Evolutionary conservation across 768 basidiomycete species (phyloP).

Genomic region (Mrakia gelida): DNA sequence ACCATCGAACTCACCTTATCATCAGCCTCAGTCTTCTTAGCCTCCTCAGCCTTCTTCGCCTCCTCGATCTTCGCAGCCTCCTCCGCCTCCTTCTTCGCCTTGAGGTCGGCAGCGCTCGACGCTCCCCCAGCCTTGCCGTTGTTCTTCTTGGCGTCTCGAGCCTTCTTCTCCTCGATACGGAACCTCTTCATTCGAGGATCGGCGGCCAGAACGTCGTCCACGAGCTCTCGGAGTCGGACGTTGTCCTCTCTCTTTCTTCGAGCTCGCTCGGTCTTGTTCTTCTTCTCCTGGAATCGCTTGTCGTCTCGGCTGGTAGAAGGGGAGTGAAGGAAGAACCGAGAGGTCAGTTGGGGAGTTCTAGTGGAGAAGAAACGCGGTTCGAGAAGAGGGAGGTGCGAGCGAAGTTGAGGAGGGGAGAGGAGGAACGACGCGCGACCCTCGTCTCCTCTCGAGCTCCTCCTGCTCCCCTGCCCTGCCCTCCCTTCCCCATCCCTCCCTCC

Average conservation of each 20-base stretch:
- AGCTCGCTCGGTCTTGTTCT: constrained; percentile 96
- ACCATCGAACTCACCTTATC: constrained; percentile 25
- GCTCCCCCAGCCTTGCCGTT: constrained; percentile 43
- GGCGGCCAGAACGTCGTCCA: constrained; percentile 71
- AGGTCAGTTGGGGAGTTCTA: too few species aligned
- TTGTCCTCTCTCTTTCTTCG: constrained; percentile 96
- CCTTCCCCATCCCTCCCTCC: neutral
- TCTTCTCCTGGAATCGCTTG: constrained; percentile 98
- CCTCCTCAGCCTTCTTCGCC: constrained; percentile 44
- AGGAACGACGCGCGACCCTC: neutral
- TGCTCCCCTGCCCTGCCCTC: too few species aligned
- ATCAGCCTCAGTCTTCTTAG: constrained; percentile 50
- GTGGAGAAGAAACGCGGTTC: too few species aligned
- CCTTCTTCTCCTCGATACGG: constrained; percentile 93
- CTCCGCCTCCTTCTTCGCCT: constrained; percentile 62
- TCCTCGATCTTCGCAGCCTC: constrained; percentile 52
- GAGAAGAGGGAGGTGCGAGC: neutral
- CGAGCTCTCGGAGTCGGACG: constrained; percentile 75
- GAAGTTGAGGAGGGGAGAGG: neutral
- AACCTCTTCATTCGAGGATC: constrained; percentile 97
- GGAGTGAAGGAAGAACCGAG: too few species aligned
- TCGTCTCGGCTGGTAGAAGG: constrained; percentile 72
- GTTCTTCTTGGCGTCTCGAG: constrained; percentile 85
- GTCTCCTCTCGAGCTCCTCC: too few species aligned
- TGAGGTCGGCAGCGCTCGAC: constrained; percentile 38